These are phyloP conservation scores for Talaromyces sp. DNA, from an alignment of 2,329 filamentous ascomycete genomes.

Conservation along the genomic window DNA sequence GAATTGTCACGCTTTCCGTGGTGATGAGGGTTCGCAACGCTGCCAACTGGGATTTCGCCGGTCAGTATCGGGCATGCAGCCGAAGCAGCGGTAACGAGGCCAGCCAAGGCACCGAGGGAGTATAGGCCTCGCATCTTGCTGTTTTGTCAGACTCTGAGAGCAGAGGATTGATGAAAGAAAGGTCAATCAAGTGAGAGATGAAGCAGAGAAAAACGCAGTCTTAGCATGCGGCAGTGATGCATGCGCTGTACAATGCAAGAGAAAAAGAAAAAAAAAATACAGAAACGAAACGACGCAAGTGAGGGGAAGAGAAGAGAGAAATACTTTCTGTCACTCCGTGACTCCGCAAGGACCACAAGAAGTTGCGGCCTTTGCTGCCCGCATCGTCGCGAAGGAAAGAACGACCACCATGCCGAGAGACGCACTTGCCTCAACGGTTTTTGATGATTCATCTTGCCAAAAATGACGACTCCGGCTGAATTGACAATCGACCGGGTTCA, in stretches of 20 bases:
- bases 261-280: not conserved
- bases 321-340: not conserved
- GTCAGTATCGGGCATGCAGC: slow-evolving; percentile 14
- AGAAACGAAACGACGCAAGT: too few species aligned
- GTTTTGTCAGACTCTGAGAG: not conserved
- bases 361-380: not conserved
- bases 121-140: slow-evolving; percentile 8
- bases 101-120: slow-evolving; percentile 7
- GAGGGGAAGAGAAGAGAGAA: not conserved
- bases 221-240: not conserved
- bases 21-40: slow-evolving; percentile 2
- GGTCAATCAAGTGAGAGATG: not conserved
- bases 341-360: not conserved
- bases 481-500: not conserved
- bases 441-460: not conserved
- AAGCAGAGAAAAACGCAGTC: not conserved
- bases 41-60: slow-evolving; percentile 4
- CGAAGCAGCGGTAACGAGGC: not conserved
- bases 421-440: not conserved
- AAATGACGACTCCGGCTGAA: not conserved
- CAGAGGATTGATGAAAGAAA: not conserved
- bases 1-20: slow-evolving; percentile 45
- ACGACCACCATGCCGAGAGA: not conserved
- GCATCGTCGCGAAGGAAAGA: not conserved
- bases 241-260: not conserved